Conservation (phyloP, 2,329 filamentous ascomycete species). For the Fusarium odoratissimum region DNA sequence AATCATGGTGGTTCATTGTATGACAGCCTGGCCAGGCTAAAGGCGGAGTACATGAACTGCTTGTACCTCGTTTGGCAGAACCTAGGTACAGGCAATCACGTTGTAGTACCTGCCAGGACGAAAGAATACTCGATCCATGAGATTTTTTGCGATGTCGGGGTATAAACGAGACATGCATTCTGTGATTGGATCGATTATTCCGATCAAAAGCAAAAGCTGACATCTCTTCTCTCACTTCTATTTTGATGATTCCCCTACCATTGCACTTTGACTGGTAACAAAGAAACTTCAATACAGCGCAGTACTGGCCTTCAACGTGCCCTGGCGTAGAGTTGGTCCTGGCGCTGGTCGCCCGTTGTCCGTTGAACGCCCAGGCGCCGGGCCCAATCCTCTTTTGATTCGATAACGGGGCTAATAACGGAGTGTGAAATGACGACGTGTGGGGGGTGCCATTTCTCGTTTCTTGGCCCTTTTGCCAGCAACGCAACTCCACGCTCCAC, state of each 20-base stretch:
- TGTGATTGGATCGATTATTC: constrained; percentile 13
- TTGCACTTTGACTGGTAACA: neutral
- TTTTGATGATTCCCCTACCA: neutral
- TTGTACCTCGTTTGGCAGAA: constrained; percentile 23
- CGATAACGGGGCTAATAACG: constrained; percentile 45
- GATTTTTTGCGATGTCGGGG: constrained; percentile 3
- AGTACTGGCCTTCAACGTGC: constrained; percentile 2
- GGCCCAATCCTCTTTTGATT: constrained; percentile 43
- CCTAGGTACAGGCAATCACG: neutral
- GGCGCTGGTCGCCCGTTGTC: constrained; percentile 36
- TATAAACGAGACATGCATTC: constrained; percentile 20
- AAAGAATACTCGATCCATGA: neutral
- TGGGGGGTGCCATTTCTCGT: constrained; percentile 41
- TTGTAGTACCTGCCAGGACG: constrained; percentile 16
- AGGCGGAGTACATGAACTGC: constrained; percentile 20
- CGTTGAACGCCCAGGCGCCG: constrained; percentile 40
- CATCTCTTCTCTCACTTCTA: neutral
- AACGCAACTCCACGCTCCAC: constrained; percentile 26
- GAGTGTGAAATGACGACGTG: constrained; percentile 46
- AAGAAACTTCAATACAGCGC: neutral
- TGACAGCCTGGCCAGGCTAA: constrained; percentile 30
- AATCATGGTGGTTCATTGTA: neutral
- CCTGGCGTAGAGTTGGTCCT: constrained; percentile 30
- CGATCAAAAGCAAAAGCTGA: constrained; percentile 1
- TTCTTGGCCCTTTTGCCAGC: constrained; percentile 40